Evolutionary conservation across 2,329 filamentous ascomycete genomes (phyloP), one percentile per base, ranked within the genome.

Genomic region (Lecanicillium sp.): DNA sequence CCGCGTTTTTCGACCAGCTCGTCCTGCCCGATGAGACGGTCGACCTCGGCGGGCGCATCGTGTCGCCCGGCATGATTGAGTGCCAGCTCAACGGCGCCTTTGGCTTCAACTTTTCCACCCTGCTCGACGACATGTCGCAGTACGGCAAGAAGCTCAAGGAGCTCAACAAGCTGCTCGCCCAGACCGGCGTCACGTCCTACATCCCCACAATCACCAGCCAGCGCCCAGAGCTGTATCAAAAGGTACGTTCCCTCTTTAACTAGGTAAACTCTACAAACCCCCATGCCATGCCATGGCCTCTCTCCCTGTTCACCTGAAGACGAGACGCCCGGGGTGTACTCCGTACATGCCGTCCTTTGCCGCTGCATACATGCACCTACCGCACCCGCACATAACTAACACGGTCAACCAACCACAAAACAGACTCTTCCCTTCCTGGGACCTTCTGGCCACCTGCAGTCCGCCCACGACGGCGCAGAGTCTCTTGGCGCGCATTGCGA

Each of bases 1-100:
- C 72, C 28, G 66, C 70, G 27, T 83, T 82, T 57, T 89, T 85
- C 57, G 79, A 80, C 50, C 72, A 84, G 37, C 70, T 79, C 33
- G 66, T 73, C 39, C 67, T 81, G 3, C 86, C 89, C 2, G 85
- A 90, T 55, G 64, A 79, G 49, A 80, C 81, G 39, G 71, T 95
- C 50, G 79, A 96, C 53, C 77, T 96, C 2, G 77, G 79, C 37
- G 87, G 87, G 42, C 86, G 86, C 51, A 90, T 95, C 48, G 59
- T 96, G 15, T 79, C 84, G 1, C 87, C 89, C 0, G 89, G 89
- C 18, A 73, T 96, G 55, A 92, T 96, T 50, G 89, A 96, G 49
- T 83, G 84, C 37, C 89, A 96, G 61, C 79, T 96, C 49, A 96
- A 96, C 54, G 89, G 89, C 34, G 88, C 85, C 9, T 90, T 88